Evolutionary conservation across 2,329 filamentous ascomycete species (phyloP).

Genomic region (Thermothelomyces thermophilus): DNA sequence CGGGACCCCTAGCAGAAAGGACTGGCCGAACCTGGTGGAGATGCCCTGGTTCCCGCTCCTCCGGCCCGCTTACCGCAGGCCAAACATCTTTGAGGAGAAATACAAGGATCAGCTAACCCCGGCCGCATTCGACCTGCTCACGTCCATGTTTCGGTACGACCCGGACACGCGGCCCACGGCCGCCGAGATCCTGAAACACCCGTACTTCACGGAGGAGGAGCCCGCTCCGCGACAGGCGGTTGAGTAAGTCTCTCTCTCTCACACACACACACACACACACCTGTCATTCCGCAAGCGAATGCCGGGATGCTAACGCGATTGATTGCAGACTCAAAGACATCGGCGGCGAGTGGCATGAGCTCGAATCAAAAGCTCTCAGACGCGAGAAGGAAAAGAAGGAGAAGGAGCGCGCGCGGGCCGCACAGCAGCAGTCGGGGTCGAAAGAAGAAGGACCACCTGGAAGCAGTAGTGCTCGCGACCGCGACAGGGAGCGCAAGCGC

Average conservation of each 20-base stretch:
- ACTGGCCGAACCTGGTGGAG: slow-evolving; percentile 87
- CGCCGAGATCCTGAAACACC: slow-evolving; percentile 74
- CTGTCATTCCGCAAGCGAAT: background rate
- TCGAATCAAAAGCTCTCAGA: slow-evolving; percentile 89
- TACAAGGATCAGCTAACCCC: slow-evolving; percentile 72
- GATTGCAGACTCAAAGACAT: slow-evolving; percentile 61
- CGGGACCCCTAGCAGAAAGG: slow-evolving; percentile 74
- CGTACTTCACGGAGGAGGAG: slow-evolving; percentile 81
- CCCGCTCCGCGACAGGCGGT: slow-evolving; percentile 69
- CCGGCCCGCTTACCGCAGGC: slow-evolving; percentile 65
- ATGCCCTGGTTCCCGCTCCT: slow-evolving; percentile 97
- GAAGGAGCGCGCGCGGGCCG: slow-evolving; percentile 35
- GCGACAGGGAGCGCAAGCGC: slow-evolving; percentile 36
- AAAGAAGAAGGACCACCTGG: slow-evolving; percentile 7
- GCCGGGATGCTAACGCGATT: slow-evolving; percentile 27
- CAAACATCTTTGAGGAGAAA: slow-evolving; percentile 72
- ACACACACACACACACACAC: background rate
- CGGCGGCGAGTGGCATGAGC: slow-evolving; percentile 96
- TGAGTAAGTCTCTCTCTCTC: slow-evolving; percentile 54
- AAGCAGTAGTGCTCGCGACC: slow-evolving; percentile 14
- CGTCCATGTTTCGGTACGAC: slow-evolving; percentile 83
- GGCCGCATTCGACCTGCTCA: slow-evolving; percentile 75
- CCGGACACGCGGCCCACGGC: slow-evolving; percentile 77
- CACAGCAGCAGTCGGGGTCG: slow-evolving; percentile 17
- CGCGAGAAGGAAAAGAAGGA: slow-evolving; percentile 75